phyloP scores from a whole-genome alignment of 2,329 filamentous ascomycete species.

The Cladophialophora exuberans region DNA sequence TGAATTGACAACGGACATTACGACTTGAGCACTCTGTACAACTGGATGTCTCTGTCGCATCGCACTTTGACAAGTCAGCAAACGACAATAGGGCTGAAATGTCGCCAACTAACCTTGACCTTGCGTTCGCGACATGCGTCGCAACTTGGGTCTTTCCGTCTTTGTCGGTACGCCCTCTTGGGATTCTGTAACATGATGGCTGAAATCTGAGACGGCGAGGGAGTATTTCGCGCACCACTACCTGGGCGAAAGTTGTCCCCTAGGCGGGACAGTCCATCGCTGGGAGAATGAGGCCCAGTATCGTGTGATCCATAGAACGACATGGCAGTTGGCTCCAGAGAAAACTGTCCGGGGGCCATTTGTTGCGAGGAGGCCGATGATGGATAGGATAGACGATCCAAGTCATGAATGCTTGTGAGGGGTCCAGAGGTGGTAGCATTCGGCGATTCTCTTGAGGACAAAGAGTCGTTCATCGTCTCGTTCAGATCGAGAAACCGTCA shows the following conservation, averaged over 20 bases:
- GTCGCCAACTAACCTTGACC: conserved; percentile 57
- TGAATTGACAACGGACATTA: conserved; percentile 97
- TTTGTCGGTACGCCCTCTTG: conserved; percentile 91
- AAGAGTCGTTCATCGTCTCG: conserved; percentile 20
- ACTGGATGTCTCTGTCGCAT: conserved; percentile 93
- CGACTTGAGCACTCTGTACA: conserved; percentile 97
- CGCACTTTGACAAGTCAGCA: conserved; percentile 61
- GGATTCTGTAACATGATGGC: conserved; percentile 68
- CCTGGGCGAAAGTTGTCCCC: conserved; percentile 36
- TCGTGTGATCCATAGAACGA: conserved; percentile 44
- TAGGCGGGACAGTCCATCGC: conserved; percentile 41
- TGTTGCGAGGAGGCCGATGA: conserved; percentile 15
- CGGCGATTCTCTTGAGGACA: conserved; percentile 18
- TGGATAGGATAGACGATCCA: conserved; percentile 11
- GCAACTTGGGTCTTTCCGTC: conserved; percentile 94
- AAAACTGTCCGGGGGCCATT: conserved; percentile 9
- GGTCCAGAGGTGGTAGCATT: conserved; percentile 10
- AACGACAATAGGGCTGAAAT: conserved; percentile 9
- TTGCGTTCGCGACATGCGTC: conserved; percentile 90
- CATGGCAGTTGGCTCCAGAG: conserved; percentile 22
- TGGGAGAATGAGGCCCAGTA: conserved; percentile 44
- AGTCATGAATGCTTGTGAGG: conserved; percentile 16
- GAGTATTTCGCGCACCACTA: conserved; percentile 17
- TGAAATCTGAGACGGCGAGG: conserved; percentile 37
- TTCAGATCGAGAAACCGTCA: background rate